Base-by-base conservation (phyloP, 1,284 basidiomycete genomes). In the Mycena sp. region DNA sequence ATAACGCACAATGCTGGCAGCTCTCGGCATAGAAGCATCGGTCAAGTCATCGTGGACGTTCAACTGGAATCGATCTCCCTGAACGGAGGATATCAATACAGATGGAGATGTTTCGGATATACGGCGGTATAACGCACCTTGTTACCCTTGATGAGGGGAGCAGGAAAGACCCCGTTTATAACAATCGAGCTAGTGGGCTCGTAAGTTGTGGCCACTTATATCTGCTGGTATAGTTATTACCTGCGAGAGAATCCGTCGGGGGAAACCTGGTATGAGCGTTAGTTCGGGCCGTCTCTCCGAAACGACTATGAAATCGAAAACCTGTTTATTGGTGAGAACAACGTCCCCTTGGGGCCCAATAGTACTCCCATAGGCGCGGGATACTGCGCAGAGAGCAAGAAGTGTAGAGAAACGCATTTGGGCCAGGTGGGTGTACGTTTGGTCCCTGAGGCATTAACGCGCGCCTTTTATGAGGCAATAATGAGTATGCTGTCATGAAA, bases 1-100 rank as follows among this genome's bases (percentile, higher is more conserved):
- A 23, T 16, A 43, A 60, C 66, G 44, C 52, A 75, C 72, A 38
- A 74, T 72, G 43, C 69, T 70, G 3, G 73, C 71, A 29, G 66
- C 70, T 16, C 63, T 69, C 50, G 70, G 62, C 73, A 74, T 74
- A 6, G 58, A 58, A 0, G 71, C 64, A 55, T 73, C 65, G n/a
- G 64, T 69, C 55, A 76, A 53, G 29, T 68, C 45, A 38, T 74
- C 69, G 50, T 71, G 56, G 14, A 74, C 72, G 49, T 73, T 74
- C 44, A 70, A 58, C 38, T n/a, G 65, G 60, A 72, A 74, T 50
- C 45, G 57, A 37, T 70, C 67, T 25, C 71, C 72, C 72, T 74
- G 28, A 2, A 41, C 21, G 19, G 29, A 6, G 37, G 17, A 19
- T 2, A 43, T n/a, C n/a, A n/a, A 35, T 35, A 9, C 9, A 7